These are phyloP conservation scores for Apiotrichum gracile DNA, from an alignment of 1,284 basidiomycete species.

Conservation along the genomic window DNA sequence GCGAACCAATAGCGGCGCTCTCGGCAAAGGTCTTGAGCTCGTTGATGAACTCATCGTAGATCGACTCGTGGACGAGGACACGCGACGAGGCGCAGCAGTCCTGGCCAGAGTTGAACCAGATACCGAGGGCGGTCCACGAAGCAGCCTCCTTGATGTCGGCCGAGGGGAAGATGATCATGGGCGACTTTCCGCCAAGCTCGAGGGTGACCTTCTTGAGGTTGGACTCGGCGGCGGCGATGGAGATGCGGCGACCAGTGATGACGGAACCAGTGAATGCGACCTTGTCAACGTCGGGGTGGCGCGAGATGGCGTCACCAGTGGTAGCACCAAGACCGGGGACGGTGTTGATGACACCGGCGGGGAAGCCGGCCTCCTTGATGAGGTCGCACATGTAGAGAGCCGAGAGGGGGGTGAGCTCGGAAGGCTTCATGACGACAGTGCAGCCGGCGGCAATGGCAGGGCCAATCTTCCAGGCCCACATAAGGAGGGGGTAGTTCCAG, in stretches of 20 bases:
- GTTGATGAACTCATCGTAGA: constrained; percentile 71
- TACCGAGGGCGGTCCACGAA: constrained; percentile 36
- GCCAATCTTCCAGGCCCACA: constrained; percentile 89
- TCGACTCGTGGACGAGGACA: constrained; percentile 75
- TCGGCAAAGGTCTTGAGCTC: constrained; percentile 64
- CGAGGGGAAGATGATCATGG: constrained; percentile 49
- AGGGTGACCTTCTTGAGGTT: constrained; percentile 69
- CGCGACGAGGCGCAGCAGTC: constrained; percentile 60
- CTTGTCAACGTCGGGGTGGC: constrained; percentile 76
- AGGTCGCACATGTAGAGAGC: constrained; percentile 58
- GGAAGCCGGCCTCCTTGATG: constrained; percentile 58
- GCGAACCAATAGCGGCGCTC: constrained; percentile 62
- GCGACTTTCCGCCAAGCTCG: constrained; percentile 54
- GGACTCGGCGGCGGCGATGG: constrained; percentile 71
- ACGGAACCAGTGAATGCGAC: constrained; percentile 57
- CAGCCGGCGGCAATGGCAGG: constrained; percentile 71
- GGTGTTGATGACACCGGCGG: constrained; percentile 87
- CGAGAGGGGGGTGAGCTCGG: constrained; percentile 84
- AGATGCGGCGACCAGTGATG: constrained; percentile 74
- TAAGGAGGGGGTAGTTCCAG: constrained; percentile 87
- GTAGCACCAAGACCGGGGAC: constrained; percentile 72
- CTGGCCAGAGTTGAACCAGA: constrained; percentile 38
- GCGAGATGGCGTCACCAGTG: constrained; percentile 75
- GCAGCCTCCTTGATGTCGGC: constrained; percentile 70
- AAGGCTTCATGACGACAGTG: constrained; percentile 57